These are phyloP conservation scores for Breviolum minutum DNA, from an alignment of 73 alveolate genomes.

Conservation along the genomic window DNA sequence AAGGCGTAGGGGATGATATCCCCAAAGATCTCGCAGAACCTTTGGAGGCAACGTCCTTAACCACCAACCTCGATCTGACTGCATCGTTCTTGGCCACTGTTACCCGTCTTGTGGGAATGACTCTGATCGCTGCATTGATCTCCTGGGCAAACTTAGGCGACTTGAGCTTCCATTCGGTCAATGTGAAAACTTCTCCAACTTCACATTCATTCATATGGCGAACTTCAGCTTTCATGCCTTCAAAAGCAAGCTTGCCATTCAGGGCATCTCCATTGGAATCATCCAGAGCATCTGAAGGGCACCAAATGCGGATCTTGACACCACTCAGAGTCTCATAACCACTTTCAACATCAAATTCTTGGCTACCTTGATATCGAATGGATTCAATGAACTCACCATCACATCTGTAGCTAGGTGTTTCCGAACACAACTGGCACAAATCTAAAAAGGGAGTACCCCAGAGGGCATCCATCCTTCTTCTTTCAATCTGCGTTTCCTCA, in stretches of 20 bases:
- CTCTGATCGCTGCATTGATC: background rate
- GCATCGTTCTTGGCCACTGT: background rate
- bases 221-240: background rate
- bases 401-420: background rate
- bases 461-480: background rate
- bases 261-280: background rate
- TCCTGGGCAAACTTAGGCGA: background rate
- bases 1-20: background rate
- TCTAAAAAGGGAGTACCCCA: background rate
- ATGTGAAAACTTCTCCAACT: background rate
- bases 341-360: background rate
- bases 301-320: background rate
- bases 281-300: background rate
- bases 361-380: background rate
- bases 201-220: background rate
- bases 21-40: background rate
- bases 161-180: background rate
- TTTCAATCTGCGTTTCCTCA: background rate
- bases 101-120: conserved; percentile 2
- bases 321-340: background rate
- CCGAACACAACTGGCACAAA: background rate
- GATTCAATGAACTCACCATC: background rate
- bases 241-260: background rate
- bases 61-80: background rate
- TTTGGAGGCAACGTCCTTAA: background rate